Evolutionary conservation across 257 asterid genomes (phyloP).

Genomic region (Nicotiana paniculata): DNA sequence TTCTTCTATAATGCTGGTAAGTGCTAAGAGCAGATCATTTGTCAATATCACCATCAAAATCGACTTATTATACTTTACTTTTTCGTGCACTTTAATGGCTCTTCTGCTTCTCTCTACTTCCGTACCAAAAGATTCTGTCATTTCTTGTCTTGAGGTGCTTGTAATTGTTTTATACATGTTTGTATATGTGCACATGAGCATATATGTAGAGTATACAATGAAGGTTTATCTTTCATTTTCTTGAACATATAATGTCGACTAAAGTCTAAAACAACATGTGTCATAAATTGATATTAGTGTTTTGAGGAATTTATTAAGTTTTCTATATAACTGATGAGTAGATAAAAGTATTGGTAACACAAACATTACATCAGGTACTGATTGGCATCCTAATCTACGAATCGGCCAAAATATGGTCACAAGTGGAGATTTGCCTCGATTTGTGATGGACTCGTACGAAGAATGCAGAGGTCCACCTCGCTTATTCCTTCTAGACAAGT

Average conservation of each 20-base stretch:
- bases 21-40: slow-evolving; percentile 5
- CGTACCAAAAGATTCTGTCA: background rate
- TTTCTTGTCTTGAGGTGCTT: background rate
- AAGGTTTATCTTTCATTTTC: background rate
- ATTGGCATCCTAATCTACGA: slow-evolving; percentile 76
- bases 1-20: slow-evolving; percentile 67
- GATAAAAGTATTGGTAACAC: background rate
- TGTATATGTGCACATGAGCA: background rate
- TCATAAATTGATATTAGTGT: background rate
- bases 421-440: slow-evolving; percentile 80
- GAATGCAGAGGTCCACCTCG: slow-evolving; percentile 99
- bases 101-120: background rate
- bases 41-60: background rate
- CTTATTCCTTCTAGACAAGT: slow-evolving; percentile 93
- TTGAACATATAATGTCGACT: background rate
- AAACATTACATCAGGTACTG: slow-evolving; percentile 49
- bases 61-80: background rate
- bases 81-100: background rate
- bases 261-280: background rate
- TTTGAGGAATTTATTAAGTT: background rate
- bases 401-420: slow-evolving; percentile 61
- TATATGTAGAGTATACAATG: background rate
- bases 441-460: slow-evolving; percentile 93
- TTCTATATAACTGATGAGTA: background rate
- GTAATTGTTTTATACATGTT: background rate